phyloP scores from a whole-genome alignment of 352 stramenopile species.

The Phytophthora quininea region DNA sequence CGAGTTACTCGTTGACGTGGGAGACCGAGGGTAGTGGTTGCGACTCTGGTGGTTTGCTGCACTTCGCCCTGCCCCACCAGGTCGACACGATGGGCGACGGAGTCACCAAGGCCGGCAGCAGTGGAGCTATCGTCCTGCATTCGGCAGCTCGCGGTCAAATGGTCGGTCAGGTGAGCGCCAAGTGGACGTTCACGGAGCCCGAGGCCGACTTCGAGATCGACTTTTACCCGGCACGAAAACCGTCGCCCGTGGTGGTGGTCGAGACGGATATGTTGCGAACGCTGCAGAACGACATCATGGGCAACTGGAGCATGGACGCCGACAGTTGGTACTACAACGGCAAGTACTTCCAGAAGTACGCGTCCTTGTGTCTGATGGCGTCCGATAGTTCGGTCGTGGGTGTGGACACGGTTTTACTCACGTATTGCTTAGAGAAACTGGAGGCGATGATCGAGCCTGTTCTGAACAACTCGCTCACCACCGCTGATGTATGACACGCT shows the following conservation, averaged over 20 bases:
- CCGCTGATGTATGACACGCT: constrained; percentile 71
- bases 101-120: constrained; percentile 22
- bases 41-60: constrained; percentile 46
- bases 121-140: constrained; percentile 44
- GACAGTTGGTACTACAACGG: constrained; percentile 82
- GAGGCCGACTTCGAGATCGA: constrained; percentile 57
- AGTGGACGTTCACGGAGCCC: constrained; percentile 60
- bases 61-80: constrained; percentile 77
- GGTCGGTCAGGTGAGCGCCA: constrained; percentile 40
- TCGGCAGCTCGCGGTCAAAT: constrained; percentile 64
- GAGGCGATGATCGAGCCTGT: constrained; percentile 54
- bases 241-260: constrained; percentile 29
- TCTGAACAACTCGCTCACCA: constrained; percentile 58
- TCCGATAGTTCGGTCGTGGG: constrained; percentile 54
- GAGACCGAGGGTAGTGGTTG: constrained; percentile 50
- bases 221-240: constrained; percentile 58
- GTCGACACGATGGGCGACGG: constrained; percentile 42
- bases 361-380: constrained; percentile 76
- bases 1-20: constrained; percentile 59
- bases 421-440: constrained; percentile 63
- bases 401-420: constrained; percentile 47
- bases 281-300: constrained; percentile 60
- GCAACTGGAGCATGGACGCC: constrained; percentile 49
- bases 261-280: constrained; percentile 51
- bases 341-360: constrained; percentile 84